phyloP scores from a whole-genome alignment of 2,329 filamentous ascomycete genomes.

The Clarireedia monteithiana region DNA sequence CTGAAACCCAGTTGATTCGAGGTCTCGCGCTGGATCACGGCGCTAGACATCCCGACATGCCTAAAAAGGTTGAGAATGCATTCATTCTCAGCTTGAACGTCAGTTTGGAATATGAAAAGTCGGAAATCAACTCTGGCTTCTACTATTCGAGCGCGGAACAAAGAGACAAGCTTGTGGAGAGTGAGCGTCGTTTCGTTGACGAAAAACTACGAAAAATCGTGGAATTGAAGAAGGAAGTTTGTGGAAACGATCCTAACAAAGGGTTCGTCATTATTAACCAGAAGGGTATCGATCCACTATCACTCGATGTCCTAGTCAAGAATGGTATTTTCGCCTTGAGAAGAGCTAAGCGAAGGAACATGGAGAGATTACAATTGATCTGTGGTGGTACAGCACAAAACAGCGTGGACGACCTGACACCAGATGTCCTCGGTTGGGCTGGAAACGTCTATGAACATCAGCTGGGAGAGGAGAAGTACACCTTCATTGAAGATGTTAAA shows the following conservation, averaged over 20 bases:
- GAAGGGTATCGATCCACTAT: constrained; percentile 96
- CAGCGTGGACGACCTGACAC: constrained; percentile 86
- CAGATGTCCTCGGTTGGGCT: constrained; percentile 89
- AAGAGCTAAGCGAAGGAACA: constrained; percentile 94
- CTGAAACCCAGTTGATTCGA: constrained; percentile 91
- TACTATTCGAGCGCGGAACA: constrained; percentile 98
- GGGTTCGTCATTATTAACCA: constrained; percentile 98
- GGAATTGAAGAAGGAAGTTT: constrained; percentile 95
- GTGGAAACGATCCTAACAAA: constrained; percentile 87
- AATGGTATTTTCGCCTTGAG: constrained; percentile 94
- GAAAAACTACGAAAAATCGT: constrained; percentile 96
- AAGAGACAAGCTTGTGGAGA: constrained; percentile 95
- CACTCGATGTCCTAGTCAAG: constrained; percentile 92
- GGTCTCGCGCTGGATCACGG: constrained; percentile 92
- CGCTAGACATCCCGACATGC: constrained; percentile 95
- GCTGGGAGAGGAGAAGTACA: constrained; percentile 97
- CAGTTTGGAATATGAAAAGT: constrained; percentile 97
- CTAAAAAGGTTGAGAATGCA: constrained; percentile 90
- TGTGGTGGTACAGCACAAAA: constrained; percentile 91
- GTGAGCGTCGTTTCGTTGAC: constrained; percentile 90
- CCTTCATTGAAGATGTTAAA: constrained; percentile 97
- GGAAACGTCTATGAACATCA: constrained; percentile 96
- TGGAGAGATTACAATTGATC: constrained; percentile 94
- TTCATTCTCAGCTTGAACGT: constrained; percentile 94
- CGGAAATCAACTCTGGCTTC: constrained; percentile 97